A percentile compares a stretch with the other conserved stretches of the same genome.
Conservation (phyloP, 1,284 basidiomycete species). For the Cystobasidium sp. region DNA sequence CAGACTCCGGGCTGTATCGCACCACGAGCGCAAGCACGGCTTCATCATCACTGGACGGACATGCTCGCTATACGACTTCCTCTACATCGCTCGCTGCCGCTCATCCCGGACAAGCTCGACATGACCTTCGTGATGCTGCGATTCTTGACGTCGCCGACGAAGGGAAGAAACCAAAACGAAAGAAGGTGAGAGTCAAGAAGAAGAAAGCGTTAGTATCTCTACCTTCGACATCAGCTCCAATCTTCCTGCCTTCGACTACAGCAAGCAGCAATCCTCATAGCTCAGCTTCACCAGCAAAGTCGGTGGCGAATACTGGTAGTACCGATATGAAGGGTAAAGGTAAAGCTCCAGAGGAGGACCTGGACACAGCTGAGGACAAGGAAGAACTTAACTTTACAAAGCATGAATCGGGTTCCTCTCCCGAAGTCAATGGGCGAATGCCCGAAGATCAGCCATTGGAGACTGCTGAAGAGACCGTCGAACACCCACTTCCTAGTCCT, state of each 20-base stretch:
- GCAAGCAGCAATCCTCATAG: background rate
- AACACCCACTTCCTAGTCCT: background rate
- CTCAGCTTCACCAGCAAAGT: background rate
- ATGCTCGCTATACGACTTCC: background rate
- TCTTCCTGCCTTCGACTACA: conserved; percentile 3
- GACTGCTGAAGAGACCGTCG: no score
- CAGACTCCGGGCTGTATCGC: conserved; percentile 3
- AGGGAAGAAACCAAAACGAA: background rate
- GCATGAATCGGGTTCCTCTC: background rate
- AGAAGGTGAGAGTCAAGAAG: background rate
- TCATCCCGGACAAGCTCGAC: background rate
- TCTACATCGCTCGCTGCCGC: background rate
- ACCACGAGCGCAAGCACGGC: conserved; percentile 27
- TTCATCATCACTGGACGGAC: background rate
- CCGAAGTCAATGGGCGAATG: no score
- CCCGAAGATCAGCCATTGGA: no score
- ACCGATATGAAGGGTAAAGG: conserved; percentile 15
- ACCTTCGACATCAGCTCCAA: background rate
- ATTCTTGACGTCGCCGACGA: background rate
- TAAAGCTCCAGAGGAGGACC: background rate
- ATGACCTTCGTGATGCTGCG: background rate
- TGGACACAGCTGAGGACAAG: background rate
- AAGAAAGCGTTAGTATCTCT: background rate
- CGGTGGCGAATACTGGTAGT: background rate
- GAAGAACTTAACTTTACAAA: background rate